Conservation (phyloP, 331 rosid species). For the Rhamnella rubrinervis region DNA sequence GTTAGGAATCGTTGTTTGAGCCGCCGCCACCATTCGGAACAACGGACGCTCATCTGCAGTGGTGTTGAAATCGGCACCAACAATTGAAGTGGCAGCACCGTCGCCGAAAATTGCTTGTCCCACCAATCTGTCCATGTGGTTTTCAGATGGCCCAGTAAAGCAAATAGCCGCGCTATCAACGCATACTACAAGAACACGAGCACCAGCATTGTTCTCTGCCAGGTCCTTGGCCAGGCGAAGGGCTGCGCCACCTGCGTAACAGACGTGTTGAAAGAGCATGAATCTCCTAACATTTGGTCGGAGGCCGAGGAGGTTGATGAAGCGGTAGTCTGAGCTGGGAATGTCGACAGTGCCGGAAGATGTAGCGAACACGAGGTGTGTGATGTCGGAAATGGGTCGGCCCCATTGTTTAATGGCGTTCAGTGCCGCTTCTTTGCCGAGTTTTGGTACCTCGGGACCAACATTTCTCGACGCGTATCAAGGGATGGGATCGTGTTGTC, state of each 20-base stretch:
- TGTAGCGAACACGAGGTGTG: conserved; percentile 30
- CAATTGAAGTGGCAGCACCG: conserved; percentile 31
- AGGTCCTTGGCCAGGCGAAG: too few relatives aligned
- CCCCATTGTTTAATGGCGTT: background rate
- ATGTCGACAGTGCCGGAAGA: conserved; percentile 39
- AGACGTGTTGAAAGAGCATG: conserved; percentile 54
- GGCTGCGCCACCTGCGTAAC: conserved; percentile 28
- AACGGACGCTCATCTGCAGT: conserved; percentile 19
- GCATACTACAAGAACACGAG: background rate
- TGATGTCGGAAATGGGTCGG: conserved; percentile 6
- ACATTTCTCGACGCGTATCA: too few relatives aligned
- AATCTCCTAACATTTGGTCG: conserved; percentile 37
- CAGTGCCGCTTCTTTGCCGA: too few relatives aligned
- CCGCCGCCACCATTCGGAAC: conserved; percentile 25
- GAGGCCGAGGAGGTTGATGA: conserved; percentile 49
- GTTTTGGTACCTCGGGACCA: too few relatives aligned
- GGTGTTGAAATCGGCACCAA: conserved; percentile 25
- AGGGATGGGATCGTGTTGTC: too few relatives aligned
- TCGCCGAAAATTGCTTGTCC: conserved; percentile 38
- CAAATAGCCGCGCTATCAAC: background rate
- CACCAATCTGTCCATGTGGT: conserved; percentile 25
- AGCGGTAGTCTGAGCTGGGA: conserved; percentile 50
- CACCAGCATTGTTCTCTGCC: background rate
- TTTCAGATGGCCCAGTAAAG: background rate
- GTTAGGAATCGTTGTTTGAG: conserved; percentile 30